Percentiles rank a stretch among this genome's conserved stretches.
Conservation (phyloP, 225 moss, liverwort and hornwort species). For the Physcomitrium patens region DNA sequence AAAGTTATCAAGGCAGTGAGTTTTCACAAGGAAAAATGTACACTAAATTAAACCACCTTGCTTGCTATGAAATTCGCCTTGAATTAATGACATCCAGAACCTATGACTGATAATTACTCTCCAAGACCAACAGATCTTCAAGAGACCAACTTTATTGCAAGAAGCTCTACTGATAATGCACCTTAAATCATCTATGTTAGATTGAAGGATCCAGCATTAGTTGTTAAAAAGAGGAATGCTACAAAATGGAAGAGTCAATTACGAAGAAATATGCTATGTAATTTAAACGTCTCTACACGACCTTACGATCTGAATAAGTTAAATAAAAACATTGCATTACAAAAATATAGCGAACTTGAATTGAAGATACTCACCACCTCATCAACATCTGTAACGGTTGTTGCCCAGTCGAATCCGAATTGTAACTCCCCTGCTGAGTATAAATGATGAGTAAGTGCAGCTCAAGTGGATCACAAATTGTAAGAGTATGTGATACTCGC, state of each 20-base stretch:
- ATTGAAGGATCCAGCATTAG: not conserved
- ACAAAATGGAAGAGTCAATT: constrained; percentile 30
- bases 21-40: constrained; percentile 23
- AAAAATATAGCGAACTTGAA: not conserved
- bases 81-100: constrained; percentile 83
- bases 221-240: not conserved
- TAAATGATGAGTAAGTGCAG: not conserved
- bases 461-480: constrained; percentile 47
- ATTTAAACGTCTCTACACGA: not conserved
- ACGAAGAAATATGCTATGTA: too few species aligned
- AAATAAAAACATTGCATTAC: not conserved
- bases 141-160: not conserved
- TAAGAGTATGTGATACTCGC: constrained; percentile 76
- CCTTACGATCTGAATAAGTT: not conserved
- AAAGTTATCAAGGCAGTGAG: constrained; percentile 39
- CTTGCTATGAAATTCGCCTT: constrained; percentile 51
- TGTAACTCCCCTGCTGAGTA: too few species aligned
- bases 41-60: constrained; percentile 20
- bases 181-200: not conserved
- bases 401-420: constrained; percentile 63
- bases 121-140: constrained; percentile 66
- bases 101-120: constrained; percentile 69
- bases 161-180: not conserved
- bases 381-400: constrained; percentile 90
- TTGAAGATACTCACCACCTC: constrained; percentile 69